Evolutionary conservation across 164 flowering plant genomes (phyloP).

Genomic region (Magnolia kwangsiensis): DNA sequence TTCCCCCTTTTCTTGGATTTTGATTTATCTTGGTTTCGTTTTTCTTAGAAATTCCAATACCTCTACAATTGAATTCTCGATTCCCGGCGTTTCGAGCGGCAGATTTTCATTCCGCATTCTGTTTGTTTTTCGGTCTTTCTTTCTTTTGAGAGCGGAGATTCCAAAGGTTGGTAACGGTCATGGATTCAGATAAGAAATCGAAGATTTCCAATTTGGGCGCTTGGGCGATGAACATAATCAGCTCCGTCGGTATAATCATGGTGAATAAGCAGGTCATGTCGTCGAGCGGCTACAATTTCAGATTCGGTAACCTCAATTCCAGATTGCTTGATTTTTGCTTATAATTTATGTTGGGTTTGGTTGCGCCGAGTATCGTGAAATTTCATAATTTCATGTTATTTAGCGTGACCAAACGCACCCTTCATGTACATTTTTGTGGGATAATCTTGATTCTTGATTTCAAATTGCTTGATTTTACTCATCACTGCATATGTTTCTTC

Average conservation of each 20-base stretch:
- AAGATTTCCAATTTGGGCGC: slow-evolving; percentile 80
- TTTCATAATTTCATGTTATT: too few species aligned
- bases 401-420: too few species aligned
- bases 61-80: not conserved
- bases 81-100: not conserved
- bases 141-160: not conserved
- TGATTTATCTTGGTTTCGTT: not conserved
- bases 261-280: slow-evolving; percentile 91
- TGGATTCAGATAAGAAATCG: slow-evolving; percentile 41
- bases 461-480: not conserved
- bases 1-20: not conserved
- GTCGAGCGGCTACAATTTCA: slow-evolving; percentile 57
- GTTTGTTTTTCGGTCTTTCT: not conserved
- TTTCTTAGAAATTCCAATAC: not conserved
- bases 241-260: slow-evolving; percentile 89
- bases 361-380: too few species aligned
- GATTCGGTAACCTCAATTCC: slow-evolving; percentile 45
- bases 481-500: not conserved
- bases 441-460: too few species aligned
- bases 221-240: slow-evolving; percentile 81
- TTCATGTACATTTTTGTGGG: not conserved
- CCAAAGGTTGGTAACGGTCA: slow-evolving; percentile 31
- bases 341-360: not conserved
- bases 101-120: not conserved
- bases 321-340: not conserved